Base-by-base conservation (phyloP, 148 eudicot species). In the Cornus florida region DNA sequence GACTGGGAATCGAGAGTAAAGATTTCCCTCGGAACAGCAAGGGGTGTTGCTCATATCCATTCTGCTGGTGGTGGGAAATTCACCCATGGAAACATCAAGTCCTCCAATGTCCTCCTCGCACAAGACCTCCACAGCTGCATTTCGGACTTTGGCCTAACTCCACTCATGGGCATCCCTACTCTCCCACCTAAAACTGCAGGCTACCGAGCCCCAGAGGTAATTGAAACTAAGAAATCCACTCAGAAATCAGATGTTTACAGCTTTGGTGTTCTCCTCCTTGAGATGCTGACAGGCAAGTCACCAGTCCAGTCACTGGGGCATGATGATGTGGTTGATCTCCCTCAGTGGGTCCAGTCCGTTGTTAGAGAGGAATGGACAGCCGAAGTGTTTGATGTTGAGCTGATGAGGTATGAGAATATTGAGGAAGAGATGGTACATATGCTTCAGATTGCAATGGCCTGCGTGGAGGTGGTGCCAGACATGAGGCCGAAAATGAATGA, bases 351-450 rank as follows among this genome's bases (percentile, higher is more conserved):
- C 39, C 99, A 93, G 70, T 95, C 99, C 1, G 97, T 95, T 7
- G 99, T 93, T 17, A 85, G 97, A 75, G 99, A 95, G 77, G 99
- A 95, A 78, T 95, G 99, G 99, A 93, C 99, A 0, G 97, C 97
- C 7, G 99, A 93, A 86, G 98, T 93, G 12, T 96, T 96, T 56
- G 99, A 96, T 69, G 87, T 83, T 10, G 95, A 91, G 79, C 83
- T 96, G 67, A 87, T 92, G 82, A 89, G 79, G 83, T 86, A 90
- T 80, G 91, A 83, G 20, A 91, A 93, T 76, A 84, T 90, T 2
- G 99, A 96, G 84, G 99, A 93, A 80, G 99, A 96, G 84, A 86
- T 96, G 90, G 95, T 96, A 69, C 93, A 93, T 78, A 90, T 96
- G 99, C 94, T 96, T 78, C 97, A 95, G 85, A 89, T 93, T 67